Base-by-base conservation (phyloP, 2,329 filamentous ascomycete genomes). In the Fonsecaea pugnacius region DNA sequence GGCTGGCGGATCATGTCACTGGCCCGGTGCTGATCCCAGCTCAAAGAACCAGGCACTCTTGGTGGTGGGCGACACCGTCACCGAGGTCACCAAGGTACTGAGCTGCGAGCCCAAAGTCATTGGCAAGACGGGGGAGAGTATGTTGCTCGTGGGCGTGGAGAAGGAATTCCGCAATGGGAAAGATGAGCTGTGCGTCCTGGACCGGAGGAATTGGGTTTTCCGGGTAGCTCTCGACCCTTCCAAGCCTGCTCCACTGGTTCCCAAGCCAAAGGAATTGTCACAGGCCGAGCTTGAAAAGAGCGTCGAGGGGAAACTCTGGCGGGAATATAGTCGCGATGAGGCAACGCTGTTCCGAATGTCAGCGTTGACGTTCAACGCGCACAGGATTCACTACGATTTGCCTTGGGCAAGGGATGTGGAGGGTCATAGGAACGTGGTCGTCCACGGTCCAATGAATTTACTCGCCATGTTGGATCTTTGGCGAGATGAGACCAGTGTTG, bases 101-200 rank as follows among this genome's bases (percentile, higher is more conserved):
- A 82, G 78, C 30, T 85, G 85, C 0, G 78, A 77, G 54, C 73
- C 83, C 0, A 89, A 89, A 74, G 79, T 76, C 65, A 84, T 85
- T 30, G 77, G 77, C 10, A 79, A 80, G 33, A 83, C 80, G 0
- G 86, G 81, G 0, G 80, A 83, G 35, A 84, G 85, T 66, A 89
- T 89, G 87, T 79, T 89, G 0, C 80, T 89, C 1, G 87, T 89
- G 0, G 81, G 86, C 1, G 84, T 90, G 0, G 82, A 87, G 73
- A 89, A 89, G 75, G 79, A 82, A 64, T 84, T 87, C 62, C 78
- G 79, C 71, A 83, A 82, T 40, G 78, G 80, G 5, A 69, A 78
- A 21, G 86, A 85, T 62, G 67, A 70, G 57, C 55, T 70, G 10
- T 70, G 68, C 33, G 69, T 89, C 32, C 73, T 83, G 36, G 87